Conservation (phyloP, 1,139 yeast species). For the Ogataea hybrid region DNA sequence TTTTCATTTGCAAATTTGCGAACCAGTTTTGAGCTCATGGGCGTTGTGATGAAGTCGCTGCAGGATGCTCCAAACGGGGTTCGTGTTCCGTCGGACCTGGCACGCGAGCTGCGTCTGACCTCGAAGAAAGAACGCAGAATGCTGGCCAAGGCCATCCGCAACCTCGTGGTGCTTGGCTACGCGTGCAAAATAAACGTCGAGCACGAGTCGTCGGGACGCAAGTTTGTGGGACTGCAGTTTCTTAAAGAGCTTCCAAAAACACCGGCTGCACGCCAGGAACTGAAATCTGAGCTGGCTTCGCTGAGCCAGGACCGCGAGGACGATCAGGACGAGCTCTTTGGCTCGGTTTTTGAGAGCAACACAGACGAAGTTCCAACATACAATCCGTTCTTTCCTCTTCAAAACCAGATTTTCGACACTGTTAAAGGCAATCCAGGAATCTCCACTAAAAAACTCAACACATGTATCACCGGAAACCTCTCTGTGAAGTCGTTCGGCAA, state of each 20-base stretch:
- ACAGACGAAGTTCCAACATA: constrained; percentile 34
- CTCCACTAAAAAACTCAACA: constrained; percentile 53
- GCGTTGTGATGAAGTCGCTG: constrained; percentile 47
- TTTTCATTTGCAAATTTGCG: constrained; percentile 17
- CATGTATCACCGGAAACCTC: constrained; percentile 46
- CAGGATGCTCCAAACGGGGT: constrained; percentile 67
- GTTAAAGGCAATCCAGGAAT: constrained; percentile 46
- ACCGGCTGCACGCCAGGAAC: constrained; percentile 5
- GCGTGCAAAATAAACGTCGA: constrained; percentile 24
- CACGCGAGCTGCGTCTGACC: constrained; percentile 57
- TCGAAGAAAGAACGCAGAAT: constrained; percentile 10
- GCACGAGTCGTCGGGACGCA: constrained; percentile 23
- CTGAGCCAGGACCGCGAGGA: constrained; percentile 33
- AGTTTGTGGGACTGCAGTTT: constrained; percentile 25
- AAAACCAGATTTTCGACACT: constrained; percentile 56
- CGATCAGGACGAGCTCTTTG: constrained; percentile 35
- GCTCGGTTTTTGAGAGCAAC: constrained; percentile 20
- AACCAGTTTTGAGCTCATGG: constrained; percentile 27
- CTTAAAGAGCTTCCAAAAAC: constrained; percentile 35
- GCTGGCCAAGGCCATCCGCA: constrained; percentile 13
- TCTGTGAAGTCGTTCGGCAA: constrained; percentile 12
- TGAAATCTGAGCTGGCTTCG: constrained; percentile 9
- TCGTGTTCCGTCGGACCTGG: constrained; percentile 62
- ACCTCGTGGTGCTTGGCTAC: constrained; percentile 18
- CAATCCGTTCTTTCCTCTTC: constrained; percentile 60